Conservation (phyloP, 768 basidiomycete species). For the Candolleomyces eurysporus region DNA sequence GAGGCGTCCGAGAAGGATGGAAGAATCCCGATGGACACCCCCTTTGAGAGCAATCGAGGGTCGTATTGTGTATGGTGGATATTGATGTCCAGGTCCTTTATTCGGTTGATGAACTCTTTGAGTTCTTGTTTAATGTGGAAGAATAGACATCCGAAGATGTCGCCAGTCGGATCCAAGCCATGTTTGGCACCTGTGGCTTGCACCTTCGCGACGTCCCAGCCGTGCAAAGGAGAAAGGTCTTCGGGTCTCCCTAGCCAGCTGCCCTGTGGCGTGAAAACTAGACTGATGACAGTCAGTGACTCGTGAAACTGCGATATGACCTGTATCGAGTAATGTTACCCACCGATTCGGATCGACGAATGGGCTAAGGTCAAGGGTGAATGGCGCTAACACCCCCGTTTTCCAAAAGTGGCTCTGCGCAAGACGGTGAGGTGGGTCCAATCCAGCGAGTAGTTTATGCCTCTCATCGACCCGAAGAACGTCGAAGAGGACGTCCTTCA, state of each 20-base stretch:
- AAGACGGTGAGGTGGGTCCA: slow-evolving; percentile 41
- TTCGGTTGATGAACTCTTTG: slow-evolving; percentile 33
- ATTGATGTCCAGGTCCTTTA: slow-evolving; percentile 33
- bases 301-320: background rate
- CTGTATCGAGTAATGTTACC: slow-evolving; percentile 4
- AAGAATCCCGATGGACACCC: slow-evolving; percentile 35
- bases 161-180: slow-evolving; percentile 29
- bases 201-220: slow-evolving; percentile 48
- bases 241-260: slow-evolving; percentile 41
- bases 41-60: slow-evolving; percentile 38
- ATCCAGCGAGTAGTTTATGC: slow-evolving; percentile 35
- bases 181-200: slow-evolving; percentile 33
- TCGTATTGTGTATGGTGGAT: slow-evolving; percentile 42
- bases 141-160: slow-evolving; percentile 43
- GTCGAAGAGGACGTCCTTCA: slow-evolving; percentile 30
- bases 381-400: slow-evolving; percentile 39
- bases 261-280: slow-evolving; percentile 44
- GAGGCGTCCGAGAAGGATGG: slow-evolving; percentile 33
- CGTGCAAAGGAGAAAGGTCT: slow-evolving; percentile 42
- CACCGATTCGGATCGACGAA: slow-evolving; percentile 41
- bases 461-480: slow-evolving; percentile 38
- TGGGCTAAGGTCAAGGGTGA: slow-evolving; percentile 27
- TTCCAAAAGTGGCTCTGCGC: slow-evolving; percentile 35
- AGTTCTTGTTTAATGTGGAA: slow-evolving; percentile 42
- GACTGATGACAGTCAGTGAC: slow-evolving; percentile 19